Evolutionary conservation across 495 filamentous ascomycete species (phyloP).

Genomic region (Ramalina peruviana): DNA sequence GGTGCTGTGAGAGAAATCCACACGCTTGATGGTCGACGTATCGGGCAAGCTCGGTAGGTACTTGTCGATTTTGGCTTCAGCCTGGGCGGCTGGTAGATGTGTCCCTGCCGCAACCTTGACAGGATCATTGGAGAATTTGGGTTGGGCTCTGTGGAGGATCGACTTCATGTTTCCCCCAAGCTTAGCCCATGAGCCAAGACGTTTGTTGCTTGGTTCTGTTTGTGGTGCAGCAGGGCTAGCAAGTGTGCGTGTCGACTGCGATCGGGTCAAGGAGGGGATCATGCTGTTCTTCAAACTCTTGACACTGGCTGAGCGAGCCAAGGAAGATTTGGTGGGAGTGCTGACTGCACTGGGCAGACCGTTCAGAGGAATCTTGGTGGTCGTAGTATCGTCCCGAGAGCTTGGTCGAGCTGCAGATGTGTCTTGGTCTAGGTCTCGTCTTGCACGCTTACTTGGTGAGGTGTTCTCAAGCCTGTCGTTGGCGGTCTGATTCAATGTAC

Average conservation of each 20-base stretch:
- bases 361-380: conserved; percentile 22
- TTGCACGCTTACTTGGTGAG: conserved; percentile 49
- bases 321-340: conserved; percentile 71
- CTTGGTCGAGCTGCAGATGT: conserved; percentile 38
- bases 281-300: conserved; percentile 41
- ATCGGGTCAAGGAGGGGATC: conserved; percentile 39
- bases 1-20: conserved; percentile 44
- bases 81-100: conserved; percentile 36
- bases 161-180: conserved; percentile 34
- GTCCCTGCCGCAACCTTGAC: conserved; percentile 47
- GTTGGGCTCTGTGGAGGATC: conserved; percentile 45
- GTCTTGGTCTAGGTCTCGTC: conserved; percentile 44
- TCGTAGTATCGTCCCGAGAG: conserved; percentile 34
- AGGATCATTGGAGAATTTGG: conserved; percentile 47
- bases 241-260: conserved; percentile 29
- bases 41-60: conserved; percentile 22
- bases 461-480: conserved; percentile 19
- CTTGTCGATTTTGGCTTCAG: conserved; percentile 32
- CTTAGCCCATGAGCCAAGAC: conserved; percentile 11
- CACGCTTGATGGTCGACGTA: conserved; percentile 35
- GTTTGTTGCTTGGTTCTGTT: conserved; percentile 18
- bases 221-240: conserved; percentile 5
- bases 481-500: conserved; percentile 15
- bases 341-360: conserved; percentile 39
- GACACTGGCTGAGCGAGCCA: conserved; percentile 46